phyloP scores from a whole-genome alignment of 495 filamentous ascomycete species.

The Elaphomyces granulatus region DNA sequence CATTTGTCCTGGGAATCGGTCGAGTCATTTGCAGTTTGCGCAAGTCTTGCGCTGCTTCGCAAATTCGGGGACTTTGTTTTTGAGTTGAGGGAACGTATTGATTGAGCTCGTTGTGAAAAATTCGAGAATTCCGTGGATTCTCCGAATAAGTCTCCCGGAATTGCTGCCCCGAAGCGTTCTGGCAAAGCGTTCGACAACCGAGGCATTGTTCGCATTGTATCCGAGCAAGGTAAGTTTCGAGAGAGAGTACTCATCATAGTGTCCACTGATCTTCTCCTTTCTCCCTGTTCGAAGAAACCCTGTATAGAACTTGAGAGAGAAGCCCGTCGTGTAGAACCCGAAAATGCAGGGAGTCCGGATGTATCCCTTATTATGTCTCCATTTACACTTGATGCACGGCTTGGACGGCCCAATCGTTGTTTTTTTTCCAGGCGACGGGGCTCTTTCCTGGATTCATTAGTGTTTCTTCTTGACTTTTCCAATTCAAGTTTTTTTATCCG shows the following conservation, averaged over 20 bases:
- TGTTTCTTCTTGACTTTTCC: not conserved
- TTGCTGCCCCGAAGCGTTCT: not conserved
- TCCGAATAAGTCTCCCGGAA: not conserved
- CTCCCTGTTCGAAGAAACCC: not conserved
- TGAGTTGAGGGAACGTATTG: not conserved
- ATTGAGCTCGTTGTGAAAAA: not conserved
- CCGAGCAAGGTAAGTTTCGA: not conserved
- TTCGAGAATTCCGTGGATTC: not conserved
- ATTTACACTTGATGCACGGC: not conserved
- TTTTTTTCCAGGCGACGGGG: not conserved
- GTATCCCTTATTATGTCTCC: too few relatives aligned
- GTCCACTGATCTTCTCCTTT: not conserved
- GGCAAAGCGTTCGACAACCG: not conserved
- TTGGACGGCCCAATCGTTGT: not conserved
- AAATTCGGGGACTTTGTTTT: not conserved
- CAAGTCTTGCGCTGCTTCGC: not conserved
- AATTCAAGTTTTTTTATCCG: not conserved
- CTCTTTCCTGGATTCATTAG: not conserved
- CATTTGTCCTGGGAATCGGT: not conserved
- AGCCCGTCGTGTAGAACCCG: too few relatives aligned
- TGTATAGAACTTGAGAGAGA: not conserved
- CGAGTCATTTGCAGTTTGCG: not conserved
- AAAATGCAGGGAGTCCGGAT: too few relatives aligned
- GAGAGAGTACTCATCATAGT: not conserved
- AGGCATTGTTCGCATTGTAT: not conserved